Evolutionary conservation across 2,329 filamentous ascomycete genomes (phyloP).

Genomic region (Metarhizium humberi): DNA sequence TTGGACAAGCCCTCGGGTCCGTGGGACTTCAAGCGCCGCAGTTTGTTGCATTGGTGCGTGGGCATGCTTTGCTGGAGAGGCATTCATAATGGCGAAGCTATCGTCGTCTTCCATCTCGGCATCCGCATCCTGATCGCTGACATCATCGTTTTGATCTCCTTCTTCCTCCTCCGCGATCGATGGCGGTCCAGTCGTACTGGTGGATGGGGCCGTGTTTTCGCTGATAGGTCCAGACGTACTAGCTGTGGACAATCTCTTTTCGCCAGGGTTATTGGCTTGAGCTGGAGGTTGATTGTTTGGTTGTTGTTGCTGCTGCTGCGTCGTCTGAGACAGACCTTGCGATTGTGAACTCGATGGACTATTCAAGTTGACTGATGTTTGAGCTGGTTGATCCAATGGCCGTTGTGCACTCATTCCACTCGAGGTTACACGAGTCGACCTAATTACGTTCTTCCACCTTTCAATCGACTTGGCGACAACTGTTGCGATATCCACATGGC

Average conservation of each 20-base stretch:
- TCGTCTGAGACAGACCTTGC: conserved; percentile 14
- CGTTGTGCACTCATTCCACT: conserved; percentile 41
- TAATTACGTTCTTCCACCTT: conserved; percentile 53
- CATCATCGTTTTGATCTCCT: conserved; percentile 8
- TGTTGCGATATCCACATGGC: conserved; percentile 40
- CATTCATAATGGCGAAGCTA: conserved; percentile 40
- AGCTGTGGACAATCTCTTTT: conserved; percentile 23
- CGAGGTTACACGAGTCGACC: conserved; percentile 34
- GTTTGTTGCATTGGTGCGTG: conserved; percentile 30
- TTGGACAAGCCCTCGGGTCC: conserved; percentile 28
- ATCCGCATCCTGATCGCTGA: conserved; percentile 34
- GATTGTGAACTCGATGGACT: conserved; percentile 14
- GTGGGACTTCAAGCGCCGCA: conserved; percentile 32
- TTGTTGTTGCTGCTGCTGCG: conserved; percentile 13
- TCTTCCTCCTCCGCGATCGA: conserved; percentile 29
- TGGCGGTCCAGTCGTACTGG: conserved; percentile 25
- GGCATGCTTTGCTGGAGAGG: conserved; percentile 27
- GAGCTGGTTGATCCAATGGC: conserved; percentile 30
- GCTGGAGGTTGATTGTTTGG: conserved; percentile 5
- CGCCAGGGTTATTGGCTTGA: not conserved
- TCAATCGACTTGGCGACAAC: conserved; percentile 47
- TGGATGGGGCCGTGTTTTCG: conserved; percentile 22
- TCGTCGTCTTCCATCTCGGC: conserved; percentile 52
- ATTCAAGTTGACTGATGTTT: conserved; percentile 10
- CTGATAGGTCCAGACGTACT: conserved; percentile 25